Evolutionary conservation across 495 filamentous ascomycete species (phyloP).

Genomic region (Pyrenopolyporus hunteri): DNA sequence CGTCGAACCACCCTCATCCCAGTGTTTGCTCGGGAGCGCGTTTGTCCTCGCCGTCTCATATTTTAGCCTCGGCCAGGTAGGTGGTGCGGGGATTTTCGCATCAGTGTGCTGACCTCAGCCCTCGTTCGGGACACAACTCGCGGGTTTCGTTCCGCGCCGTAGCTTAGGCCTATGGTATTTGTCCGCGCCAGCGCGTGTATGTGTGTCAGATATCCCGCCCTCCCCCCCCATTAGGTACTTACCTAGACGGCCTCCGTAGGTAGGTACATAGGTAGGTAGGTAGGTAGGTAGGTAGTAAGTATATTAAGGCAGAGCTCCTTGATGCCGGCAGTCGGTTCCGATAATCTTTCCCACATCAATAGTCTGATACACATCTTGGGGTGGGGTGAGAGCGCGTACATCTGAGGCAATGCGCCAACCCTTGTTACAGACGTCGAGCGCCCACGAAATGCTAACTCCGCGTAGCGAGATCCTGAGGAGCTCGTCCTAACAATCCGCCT

Average conservation of each 20-base stretch:
- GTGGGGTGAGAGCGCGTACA: too few species aligned
- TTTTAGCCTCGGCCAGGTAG: not conserved
- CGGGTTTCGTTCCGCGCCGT: not conserved
- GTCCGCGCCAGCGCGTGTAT: not conserved
- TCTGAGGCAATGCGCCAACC: not conserved
- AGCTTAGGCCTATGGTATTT: not conserved
- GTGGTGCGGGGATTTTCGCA: too few species aligned
- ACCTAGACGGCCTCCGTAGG: too few species aligned
- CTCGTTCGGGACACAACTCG: slow-evolving; percentile 11
- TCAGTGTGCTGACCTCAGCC: slow-evolving; percentile 16
- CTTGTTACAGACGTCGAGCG: not conserved
- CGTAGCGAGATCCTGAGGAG: not conserved
- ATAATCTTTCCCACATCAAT: not conserved
- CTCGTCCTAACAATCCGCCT: too few species aligned
- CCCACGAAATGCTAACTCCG: not conserved
- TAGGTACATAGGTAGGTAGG: too few species aligned
- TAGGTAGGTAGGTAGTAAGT: too few species aligned
- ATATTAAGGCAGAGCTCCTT: not conserved
- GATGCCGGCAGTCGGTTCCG: slow-evolving; percentile 1
- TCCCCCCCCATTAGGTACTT: too few species aligned
- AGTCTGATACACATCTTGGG: not conserved
- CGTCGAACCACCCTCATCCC: not conserved
- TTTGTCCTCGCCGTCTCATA: not conserved
- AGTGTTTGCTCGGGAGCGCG: not conserved
- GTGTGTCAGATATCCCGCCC: slow-evolving; percentile 20